Base-by-base conservation (phyloP, 2,329 filamentous ascomycete genomes). In the Aspergillus vadensis region DNA sequence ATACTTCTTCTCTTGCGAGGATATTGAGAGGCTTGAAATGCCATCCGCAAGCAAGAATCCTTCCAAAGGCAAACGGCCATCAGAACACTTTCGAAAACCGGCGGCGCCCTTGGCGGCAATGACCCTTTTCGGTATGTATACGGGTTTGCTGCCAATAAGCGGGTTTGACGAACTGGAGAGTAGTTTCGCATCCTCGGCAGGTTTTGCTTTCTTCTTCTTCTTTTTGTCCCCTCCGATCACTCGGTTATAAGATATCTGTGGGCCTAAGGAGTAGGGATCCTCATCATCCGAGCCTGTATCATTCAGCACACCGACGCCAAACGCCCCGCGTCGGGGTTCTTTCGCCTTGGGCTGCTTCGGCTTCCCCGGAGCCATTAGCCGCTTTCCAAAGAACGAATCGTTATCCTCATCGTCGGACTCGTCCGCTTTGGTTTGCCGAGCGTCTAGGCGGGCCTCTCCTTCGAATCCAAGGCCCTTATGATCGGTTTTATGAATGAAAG, bases 231-330 rank as follows among this genome's bases (percentile, higher is more conserved):
- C 90, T 17, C 91, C 92, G 61, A 97, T 86, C 5, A 89, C 83
- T 43, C 88, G 86, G 68, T 91, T 96, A 76, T 96, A 97, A 12
- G 89, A 91, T 73, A 97, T 96, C 66, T 88, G 89, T 0, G 95
- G 95, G 0, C 94, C 94, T 56, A 98, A 88, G 60, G 94, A 91
- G 72, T 97, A 98, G 0, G 92, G 91, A 70, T 97, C 93, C 69
- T 98, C 95, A 49, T 97, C 93, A 67, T 98, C 95, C 4, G 94
- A 97, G 10, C 92, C 93, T 19, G 89, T 95, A 67, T 97, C 94
- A 69, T 98, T 97, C 49, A 98, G 78, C 1, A 97, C 83, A 0
- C 94, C 94, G 14, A 97, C 88, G 0, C 94, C 94, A 65, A 98
- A 91, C 0, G 90, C 91, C 2, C 89, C 86, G 55, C 83, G 83